Evolutionary conservation across 371 early-diverging fungal genomes (phyloP), one percentile per base, ranked within the genome.

Genomic region (Circinella umbellata): DNA sequence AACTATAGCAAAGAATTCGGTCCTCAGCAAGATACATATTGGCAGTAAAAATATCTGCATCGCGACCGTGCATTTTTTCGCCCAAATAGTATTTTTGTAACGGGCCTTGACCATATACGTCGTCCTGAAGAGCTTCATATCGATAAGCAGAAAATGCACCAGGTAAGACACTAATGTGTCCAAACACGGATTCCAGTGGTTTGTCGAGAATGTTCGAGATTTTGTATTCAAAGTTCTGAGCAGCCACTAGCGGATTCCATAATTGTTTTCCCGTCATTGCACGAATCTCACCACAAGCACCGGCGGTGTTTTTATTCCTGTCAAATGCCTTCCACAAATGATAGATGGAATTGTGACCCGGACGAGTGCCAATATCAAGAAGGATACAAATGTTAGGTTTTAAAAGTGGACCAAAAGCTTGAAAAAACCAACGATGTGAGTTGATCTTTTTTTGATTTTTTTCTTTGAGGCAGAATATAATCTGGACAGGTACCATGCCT

Each of bases 391-490:
- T 90, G 64, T 95, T 90, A 14, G 98, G 98, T 8, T 92, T 85
- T 67, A 98, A 76, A 63, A 96, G 72, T 18, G 90, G 89, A 18
- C 96, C 91, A 78, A 98, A 95, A 6, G 98, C 96, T 80, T 96
- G 95, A 79, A 98, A 97, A 88, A 97, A 96, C 98, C 98, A 98
- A 51, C 96, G 92, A 78, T 98, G 98, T 8, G 96, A 96, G 79
- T 98, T 98, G 82, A 98, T 95, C 84, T 96, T 93, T 71, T 95
- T 94, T 70, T 89, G 89, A 73, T 93, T 94, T 76, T 92, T 93
- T 82, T 96, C 95, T 84, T 98, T 98, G 61, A 98, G 87, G 73
- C 95, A 95, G 75, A 97, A 97, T 42, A 98, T 71, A 46, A 97
- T 90, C 79, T 98, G 98, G 62, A 92, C 88, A 13, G 98, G 98